phyloP scores from a whole-genome alignment of 2,329 filamentous ascomycete species.

The Aureobasidium leucospermi region DNA sequence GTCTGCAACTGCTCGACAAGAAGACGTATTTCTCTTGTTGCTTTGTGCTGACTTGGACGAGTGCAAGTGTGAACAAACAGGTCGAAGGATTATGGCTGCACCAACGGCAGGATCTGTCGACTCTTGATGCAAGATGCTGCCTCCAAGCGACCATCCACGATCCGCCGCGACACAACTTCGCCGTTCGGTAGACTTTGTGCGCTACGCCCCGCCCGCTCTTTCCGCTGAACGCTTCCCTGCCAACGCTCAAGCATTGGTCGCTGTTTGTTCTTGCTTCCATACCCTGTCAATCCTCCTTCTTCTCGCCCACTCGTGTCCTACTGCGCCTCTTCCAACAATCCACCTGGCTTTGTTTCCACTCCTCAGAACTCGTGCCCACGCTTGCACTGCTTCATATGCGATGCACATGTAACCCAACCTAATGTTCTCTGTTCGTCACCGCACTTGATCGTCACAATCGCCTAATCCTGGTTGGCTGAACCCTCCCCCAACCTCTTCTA shows the following conservation, averaged over 20 bases:
- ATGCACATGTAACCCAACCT: conserved; percentile 10
- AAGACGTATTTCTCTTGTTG: background rate
- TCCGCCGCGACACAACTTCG: background rate
- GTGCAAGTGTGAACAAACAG: background rate
- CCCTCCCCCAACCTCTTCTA: background rate
- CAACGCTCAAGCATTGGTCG: conserved; percentile 1
- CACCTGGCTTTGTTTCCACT: background rate
- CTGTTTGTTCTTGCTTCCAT: background rate
- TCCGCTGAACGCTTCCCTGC: background rate
- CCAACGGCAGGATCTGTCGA: background rate
- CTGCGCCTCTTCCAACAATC: background rate
- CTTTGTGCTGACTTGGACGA: background rate
- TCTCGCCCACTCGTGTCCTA: background rate
- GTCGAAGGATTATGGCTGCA: background rate
- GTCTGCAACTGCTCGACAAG: background rate
- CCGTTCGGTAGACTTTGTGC: background rate
- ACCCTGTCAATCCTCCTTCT: background rate
- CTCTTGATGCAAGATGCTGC: background rate
- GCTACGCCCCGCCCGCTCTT: conserved; percentile 1
- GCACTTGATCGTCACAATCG: conserved; percentile 5
- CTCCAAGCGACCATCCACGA: background rate
- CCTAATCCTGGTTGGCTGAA: background rate
- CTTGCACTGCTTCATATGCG: background rate
- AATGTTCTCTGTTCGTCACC: conserved; percentile 6
- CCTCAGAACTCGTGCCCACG: background rate